These are phyloP conservation scores for Debaryomycetaceae sp. DNA, from an alignment of 1,139 yeast genomes.

Conservation along the genomic window DNA sequence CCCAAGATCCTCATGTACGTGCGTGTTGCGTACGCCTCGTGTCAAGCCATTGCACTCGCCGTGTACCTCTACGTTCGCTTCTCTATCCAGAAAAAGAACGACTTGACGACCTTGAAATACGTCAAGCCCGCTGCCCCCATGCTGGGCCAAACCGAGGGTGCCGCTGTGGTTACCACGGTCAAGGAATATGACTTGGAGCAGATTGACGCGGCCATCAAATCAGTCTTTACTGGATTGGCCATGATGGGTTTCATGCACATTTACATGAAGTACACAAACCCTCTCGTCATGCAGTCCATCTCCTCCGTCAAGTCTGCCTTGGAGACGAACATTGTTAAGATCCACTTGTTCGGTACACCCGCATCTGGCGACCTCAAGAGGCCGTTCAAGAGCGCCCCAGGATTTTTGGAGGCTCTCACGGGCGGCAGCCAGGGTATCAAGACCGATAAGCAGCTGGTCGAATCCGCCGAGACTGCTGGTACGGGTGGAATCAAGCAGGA, in stretches of 20 bases:
- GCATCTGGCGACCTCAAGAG: conserved; percentile 91
- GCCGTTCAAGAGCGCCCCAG: conserved; percentile 86
- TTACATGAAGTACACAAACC: conserved; percentile 97
- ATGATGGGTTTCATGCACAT: conserved; percentile 99
- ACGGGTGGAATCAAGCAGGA: conserved; percentile 88
- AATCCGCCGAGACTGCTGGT: conserved; percentile 78
- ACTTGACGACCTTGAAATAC: conserved; percentile 84
- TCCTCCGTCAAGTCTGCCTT: conserved; percentile 84
- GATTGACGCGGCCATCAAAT: conserved; percentile 65
- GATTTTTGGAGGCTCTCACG: conserved; percentile 63
- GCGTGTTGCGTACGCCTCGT: conserved; percentile 58
- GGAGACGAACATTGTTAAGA: conserved; percentile 86
- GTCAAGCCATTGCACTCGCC: conserved; percentile 56
- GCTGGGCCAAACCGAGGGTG: conserved; percentile 62
- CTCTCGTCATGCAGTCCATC: conserved; percentile 88
- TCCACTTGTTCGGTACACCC: conserved; percentile 75
- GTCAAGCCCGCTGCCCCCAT: conserved; percentile 79
- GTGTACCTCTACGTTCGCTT: conserved; percentile 57
- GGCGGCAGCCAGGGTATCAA: conserved; percentile 44
- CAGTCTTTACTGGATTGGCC: conserved; percentile 81
- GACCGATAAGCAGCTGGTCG: conserved; percentile 82
- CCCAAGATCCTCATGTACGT: conserved; percentile 67
- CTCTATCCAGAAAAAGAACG: conserved; percentile 65
- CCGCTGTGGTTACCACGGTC: conserved; percentile 79
- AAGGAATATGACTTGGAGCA: conserved; percentile 91